Base-by-base conservation (phyloP, 176 grass and related monocot genomes). In the Eremochloa ophiuroides region DNA sequence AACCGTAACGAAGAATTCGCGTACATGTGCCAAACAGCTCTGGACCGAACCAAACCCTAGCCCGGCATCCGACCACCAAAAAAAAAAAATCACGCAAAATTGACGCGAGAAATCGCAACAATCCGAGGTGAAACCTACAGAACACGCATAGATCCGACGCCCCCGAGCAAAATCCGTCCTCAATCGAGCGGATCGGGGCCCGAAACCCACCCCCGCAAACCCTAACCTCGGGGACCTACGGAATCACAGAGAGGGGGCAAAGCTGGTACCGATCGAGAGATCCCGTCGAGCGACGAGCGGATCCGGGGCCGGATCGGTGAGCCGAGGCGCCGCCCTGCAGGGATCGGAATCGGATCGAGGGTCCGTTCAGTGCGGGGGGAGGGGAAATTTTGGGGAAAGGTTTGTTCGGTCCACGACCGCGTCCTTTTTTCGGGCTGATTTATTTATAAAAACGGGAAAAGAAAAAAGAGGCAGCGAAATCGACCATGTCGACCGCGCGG, bases 381-480 rank as follows among this genome's bases (percentile, higher is more conserved):
- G 80, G 75, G 80, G 80, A 79, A 83, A 78, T 44, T 76, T 83
- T 84, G 67, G 75, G 86, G 86, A 73, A 79, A 79, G 63, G 81
- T 75, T 79, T 64, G 81, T 80, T 88, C 50, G 87, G 76, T 88
- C 69, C 86, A 88, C 81, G 67, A 82, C 65, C 40, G 74, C 64
- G 66, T 85, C 74, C 65, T 27, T 28, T 77, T 60, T 77, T 62
- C 17, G 22, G 74, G 63, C 26, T 42, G 51, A 71, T 71, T 78
- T 85, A 85, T 77, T 85, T 85, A 85, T 85, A 76, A 84, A 76
- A 84, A n/a, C 12, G 73, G 26, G 33, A 31, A 66, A 84, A 76
- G 50, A 56, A 77, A 84, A 58, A 76, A 44, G 20, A 44, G 20
- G 62, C 25, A 26, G 28, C 35, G 48, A 67, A 75, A 83, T 42